Evolutionary conservation across 2,329 filamentous ascomycete species (phyloP), one percentile per base, ranked within the genome.

Genomic region (Fusarium musae): DNA sequence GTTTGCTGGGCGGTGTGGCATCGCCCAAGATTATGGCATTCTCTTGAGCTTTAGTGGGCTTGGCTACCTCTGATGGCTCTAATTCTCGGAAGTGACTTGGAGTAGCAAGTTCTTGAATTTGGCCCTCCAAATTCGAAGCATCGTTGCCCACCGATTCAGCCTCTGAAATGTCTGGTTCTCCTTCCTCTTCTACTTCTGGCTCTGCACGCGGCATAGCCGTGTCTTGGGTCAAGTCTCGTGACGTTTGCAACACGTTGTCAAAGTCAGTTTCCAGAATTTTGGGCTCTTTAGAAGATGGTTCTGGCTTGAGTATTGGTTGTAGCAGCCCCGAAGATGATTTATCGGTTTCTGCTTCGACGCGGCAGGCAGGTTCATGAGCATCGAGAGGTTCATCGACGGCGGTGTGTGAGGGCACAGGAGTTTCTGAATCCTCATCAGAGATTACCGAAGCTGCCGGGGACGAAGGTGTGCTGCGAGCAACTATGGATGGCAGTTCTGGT

Each of bases 221-320:
- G 26, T 49, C 40, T 30, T 58, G 59, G 13, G 66, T 40, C 23
- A 70, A 52, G 39, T 70, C 66, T 59, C 40, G 66, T 23, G 66
- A 49, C 34, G 61, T 59, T 49, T 59, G 66, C 12, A 69, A 30
- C 34, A 65, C 66, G 30, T 63, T 69, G 30, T 46, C 66, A 34
- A 69, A 69, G 32, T 69, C 66, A 34, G 66, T 70, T 46, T 70
- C 60, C 34, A 70, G 53, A 44, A 70, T 66, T 54, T 47, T 66
- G 42, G 60, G 19, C 44, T 60, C 59, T 19, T 66, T 39, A 50
- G 39, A 49, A 42, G 34, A 39, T n/a, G 21, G 32, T n/a, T 59
- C 66, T 28, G 43, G 30, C 42, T 37, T 44, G 32, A 54, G 30
- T 12, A 47, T 65, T 23, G 66, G 44, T 23, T 69, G 59, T 15